These are phyloP conservation scores for Lasiodiplodia citricola DNA, from an alignment of 2,329 filamentous ascomycete genomes.

Conservation along the genomic window DNA sequence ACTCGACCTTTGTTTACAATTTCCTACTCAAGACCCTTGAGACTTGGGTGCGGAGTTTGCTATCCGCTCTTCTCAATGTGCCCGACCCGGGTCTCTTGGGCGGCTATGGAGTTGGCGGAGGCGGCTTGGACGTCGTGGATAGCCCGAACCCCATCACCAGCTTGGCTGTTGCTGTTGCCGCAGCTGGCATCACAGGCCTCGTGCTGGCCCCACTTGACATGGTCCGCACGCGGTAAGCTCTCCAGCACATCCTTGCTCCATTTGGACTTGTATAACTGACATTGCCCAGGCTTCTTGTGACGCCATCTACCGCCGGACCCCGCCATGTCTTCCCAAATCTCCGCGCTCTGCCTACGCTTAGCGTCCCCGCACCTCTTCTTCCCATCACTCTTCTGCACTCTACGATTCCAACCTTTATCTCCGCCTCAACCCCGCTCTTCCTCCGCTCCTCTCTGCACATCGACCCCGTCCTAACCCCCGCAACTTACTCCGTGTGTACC, in stretches of 20 bases:
- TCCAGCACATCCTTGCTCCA: neutral
- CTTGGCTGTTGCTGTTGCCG: slow-evolving; percentile 72
- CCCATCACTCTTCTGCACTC: slow-evolving; percentile 88
- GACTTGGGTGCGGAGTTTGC: slow-evolving; percentile 86
- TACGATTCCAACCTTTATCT: slow-evolving; percentile 80
- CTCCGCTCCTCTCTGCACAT: slow-evolving; percentile 84
- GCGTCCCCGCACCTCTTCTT: slow-evolving; percentile 71
- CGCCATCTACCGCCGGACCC: slow-evolving; percentile 74
- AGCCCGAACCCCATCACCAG: slow-evolving; percentile 83
- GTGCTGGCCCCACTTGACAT: slow-evolving; percentile 87
- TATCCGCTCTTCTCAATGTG: slow-evolving; percentile 89
- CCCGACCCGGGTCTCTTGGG: slow-evolving; percentile 74
- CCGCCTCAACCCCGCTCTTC: slow-evolving; percentile 80
- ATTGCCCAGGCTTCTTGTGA: slow-evolving; percentile 74
- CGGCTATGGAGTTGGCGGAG: slow-evolving; percentile 50
- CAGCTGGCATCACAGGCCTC: slow-evolving; percentile 73
- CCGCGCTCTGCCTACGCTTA: slow-evolving; percentile 73
- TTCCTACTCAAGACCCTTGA: slow-evolving; percentile 86
- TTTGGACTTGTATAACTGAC: slow-evolving; percentile 26
- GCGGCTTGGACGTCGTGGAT: slow-evolving; percentile 79
- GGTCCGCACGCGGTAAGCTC: slow-evolving; percentile 70
- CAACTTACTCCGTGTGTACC: slow-evolving; percentile 79
- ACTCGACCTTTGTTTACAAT: slow-evolving; percentile 89
- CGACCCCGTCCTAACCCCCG: slow-evolving; percentile 80
- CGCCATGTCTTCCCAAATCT: slow-evolving; percentile 80